Conservation (phyloP, 176 grass and related monocot genomes). For the Ensete ventricosum region DNA sequence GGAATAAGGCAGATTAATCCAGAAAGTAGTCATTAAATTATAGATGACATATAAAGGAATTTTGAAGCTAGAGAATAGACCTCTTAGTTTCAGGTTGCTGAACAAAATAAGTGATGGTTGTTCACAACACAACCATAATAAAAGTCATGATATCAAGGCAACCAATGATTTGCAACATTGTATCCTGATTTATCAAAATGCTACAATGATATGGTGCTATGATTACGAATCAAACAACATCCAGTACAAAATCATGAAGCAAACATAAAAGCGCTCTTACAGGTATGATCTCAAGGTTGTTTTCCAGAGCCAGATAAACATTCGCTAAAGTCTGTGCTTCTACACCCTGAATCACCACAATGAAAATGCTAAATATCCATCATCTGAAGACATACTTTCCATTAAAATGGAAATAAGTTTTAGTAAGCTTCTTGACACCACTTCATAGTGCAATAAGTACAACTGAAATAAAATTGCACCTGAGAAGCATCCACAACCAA, state of each 20-base stretch:
- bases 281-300: conserved; percentile 90
- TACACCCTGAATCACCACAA: conserved; percentile 74
- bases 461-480: conserved; percentile 44
- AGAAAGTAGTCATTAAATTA: too few species aligned
- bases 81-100: too few species aligned
- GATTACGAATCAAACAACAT: neutral
- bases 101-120: too few species aligned
- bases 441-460: too few species aligned
- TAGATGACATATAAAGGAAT: too few species aligned
- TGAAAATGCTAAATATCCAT: conserved; percentile 6
- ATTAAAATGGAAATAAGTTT: neutral
- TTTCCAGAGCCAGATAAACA: conserved; percentile 93
- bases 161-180: neutral
- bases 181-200: neutral
- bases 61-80: too few species aligned
- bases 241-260: neutral
- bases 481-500: conserved; percentile 97
- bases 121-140: too few species aligned
- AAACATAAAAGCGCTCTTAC: conserved; percentile 31
- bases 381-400: neutral
- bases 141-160: too few species aligned
- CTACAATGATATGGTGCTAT: neutral
- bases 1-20: too few species aligned
- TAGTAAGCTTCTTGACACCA: neutral
- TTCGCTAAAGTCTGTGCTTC: conserved; percentile 96